These are phyloP conservation scores for Podaxis rugospora DNA, from an alignment of 768 basidiomycete species.

Conservation along the genomic window DNA sequence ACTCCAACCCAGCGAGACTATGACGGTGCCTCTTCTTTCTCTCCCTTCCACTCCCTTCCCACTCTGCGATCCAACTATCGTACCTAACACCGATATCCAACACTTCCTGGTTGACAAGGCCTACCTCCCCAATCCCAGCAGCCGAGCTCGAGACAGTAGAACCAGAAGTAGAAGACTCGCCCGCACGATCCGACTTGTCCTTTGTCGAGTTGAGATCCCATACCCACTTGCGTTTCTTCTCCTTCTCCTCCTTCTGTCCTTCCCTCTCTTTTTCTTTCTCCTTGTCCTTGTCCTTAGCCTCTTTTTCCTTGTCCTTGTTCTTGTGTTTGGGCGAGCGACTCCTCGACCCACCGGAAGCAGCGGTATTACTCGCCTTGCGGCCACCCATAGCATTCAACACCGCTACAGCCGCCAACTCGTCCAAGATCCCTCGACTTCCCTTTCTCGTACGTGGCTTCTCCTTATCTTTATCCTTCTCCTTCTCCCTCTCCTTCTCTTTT, in stretches of 20 bases:
- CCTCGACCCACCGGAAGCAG: background rate
- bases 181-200: background rate
- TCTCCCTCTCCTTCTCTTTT: background rate
- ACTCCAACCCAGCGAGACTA: conserved; percentile 57
- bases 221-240: conserved; percentile 5
- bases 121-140: background rate
- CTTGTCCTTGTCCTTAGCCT: background rate
- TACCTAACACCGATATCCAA: conserved; percentile 2
- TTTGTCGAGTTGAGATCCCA: conserved; percentile 3
- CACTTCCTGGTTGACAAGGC: background rate
- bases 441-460: conserved; percentile 9
- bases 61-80: background rate
- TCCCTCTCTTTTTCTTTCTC: background rate
- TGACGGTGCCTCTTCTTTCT: background rate
- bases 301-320: background rate
- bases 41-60: background rate
- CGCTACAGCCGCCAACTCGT: conserved; percentile 9
- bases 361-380: background rate
- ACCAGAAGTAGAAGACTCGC: background rate
- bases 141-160: background rate
- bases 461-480: background rate
- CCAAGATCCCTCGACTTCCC: conserved; percentile 8
- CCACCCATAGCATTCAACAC: background rate
- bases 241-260: background rate
- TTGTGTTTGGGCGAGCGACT: background rate